These are phyloP conservation scores for Mrakia hoshinonis DNA, from an alignment of 768 basidiomycete genomes.

Conservation along the genomic window DNA sequence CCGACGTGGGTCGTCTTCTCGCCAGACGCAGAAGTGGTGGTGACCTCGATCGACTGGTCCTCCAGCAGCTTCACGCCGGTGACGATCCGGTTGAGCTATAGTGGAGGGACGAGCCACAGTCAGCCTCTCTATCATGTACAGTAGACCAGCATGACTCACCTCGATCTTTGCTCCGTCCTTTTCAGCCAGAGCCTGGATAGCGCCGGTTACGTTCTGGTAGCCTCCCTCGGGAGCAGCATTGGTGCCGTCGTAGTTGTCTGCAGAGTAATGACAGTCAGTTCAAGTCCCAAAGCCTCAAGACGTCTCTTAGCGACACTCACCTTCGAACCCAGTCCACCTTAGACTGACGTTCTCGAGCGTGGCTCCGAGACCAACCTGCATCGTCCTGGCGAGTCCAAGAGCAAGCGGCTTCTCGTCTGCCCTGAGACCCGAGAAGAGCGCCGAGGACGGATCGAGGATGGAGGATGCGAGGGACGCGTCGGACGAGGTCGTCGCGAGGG, in stretches of 20 bases:
- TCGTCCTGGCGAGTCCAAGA: conserved; percentile 17
- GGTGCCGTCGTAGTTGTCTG: conserved; percentile 28
- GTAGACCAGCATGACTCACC: background rate
- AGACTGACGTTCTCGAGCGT: conserved; percentile 21
- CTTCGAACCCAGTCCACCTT: conserved; percentile 27
- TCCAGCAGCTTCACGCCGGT: background rate
- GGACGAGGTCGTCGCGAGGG: conserved; percentile 8
- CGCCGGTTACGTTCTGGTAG: conserved; percentile 19
- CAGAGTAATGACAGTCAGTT: background rate
- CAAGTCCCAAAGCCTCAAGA: background rate
- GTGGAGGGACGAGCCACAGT: background rate
- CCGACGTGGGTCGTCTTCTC: conserved; percentile 19
- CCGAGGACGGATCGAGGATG: conserved; percentile 10
- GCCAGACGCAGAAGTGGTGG: background rate
- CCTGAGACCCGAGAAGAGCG: conserved; percentile 7
- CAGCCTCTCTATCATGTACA: background rate
- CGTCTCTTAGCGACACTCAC: background rate
- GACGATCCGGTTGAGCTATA: conserved; percentile 11
- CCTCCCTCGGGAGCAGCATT: conserved; percentile 27
- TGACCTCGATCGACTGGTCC: background rate
- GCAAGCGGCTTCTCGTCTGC: conserved; percentile 17
- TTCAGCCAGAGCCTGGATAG: conserved; percentile 17
- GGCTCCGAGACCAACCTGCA: conserved; percentile 26
- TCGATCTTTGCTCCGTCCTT: conserved; percentile 8
- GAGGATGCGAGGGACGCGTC: conserved; percentile 6